phyloP scores from a whole-genome alignment of 2,329 filamentous ascomycete genomes.

The Neopestalotiopsis sp. region DNA sequence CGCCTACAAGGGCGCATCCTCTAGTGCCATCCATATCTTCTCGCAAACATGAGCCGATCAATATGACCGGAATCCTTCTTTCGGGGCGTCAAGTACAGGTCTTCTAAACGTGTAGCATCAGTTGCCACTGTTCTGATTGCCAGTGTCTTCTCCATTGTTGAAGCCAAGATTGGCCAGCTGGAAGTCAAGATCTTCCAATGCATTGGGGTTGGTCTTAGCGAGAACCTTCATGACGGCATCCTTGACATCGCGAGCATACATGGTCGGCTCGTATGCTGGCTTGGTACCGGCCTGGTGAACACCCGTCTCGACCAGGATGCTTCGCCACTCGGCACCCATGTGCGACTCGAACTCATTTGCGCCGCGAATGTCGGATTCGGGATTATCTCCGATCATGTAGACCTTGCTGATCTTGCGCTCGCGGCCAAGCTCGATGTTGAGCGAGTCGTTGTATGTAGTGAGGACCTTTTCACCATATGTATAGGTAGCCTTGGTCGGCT shows the following conservation, averaged over 20 bases:
- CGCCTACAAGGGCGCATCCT: too few species aligned
- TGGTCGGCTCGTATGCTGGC: conserved; percentile 60
- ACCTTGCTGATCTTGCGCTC: conserved; percentile 52
- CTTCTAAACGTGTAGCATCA: too few species aligned
- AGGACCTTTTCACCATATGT: conserved; percentile 69
- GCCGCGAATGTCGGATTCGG: conserved; percentile 72
- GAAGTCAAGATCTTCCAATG: not conserved
- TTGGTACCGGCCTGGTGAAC: conserved; percentile 54
- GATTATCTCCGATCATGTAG: conserved; percentile 77
- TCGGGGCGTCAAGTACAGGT: too few species aligned
- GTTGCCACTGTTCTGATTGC: too few species aligned
- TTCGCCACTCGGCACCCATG: conserved; percentile 65
- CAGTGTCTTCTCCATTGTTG: too few species aligned
- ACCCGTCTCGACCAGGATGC: conserved; percentile 71
- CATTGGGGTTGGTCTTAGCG: not conserved
- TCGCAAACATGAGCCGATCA: too few species aligned
- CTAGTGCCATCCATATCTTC: too few species aligned
- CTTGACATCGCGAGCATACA: conserved; percentile 64
- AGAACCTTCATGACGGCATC: conserved; percentile 67
- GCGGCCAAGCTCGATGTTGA: conserved; percentile 9
- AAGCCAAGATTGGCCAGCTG: not conserved
- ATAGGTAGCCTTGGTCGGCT: conserved; percentile 69
- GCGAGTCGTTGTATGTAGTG: conserved; percentile 29
- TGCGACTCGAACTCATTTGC: conserved; percentile 66
- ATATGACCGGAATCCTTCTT: too few species aligned